Conservation (phyloP, 2,329 filamentous ascomycete species). For the Arachnopeziza araneosa region DNA sequence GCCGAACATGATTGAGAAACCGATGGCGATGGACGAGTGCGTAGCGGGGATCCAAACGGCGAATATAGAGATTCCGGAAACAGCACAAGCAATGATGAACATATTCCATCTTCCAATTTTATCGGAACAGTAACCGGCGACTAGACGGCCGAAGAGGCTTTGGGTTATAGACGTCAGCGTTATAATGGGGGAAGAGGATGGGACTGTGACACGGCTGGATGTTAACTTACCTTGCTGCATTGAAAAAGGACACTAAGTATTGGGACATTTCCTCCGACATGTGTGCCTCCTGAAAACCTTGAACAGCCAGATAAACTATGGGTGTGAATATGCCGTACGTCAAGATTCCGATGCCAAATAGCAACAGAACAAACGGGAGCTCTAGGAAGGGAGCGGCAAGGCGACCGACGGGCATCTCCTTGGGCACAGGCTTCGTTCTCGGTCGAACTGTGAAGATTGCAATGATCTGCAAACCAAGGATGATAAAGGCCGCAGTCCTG, state of each 20-base stretch:
- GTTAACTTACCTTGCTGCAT: conserved; percentile 13
- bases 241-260: conserved; percentile 16
- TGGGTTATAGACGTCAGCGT: conserved; percentile 15
- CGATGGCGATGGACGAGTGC: conserved; percentile 48
- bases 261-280: conserved; percentile 5
- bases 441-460: conserved; percentile 7
- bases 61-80: conserved; percentile 40
- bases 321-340: conserved; percentile 12
- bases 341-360: neutral
- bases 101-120: conserved; percentile 17
- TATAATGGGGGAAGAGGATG: conserved; percentile 18
- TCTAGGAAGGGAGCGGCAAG: conserved; percentile 2
- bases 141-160: conserved; percentile 15
- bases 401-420: conserved; percentile 9
- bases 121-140: conserved; percentile 18
- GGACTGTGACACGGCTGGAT: conserved; percentile 10
- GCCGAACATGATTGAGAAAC: conserved; percentile 60
- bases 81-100: conserved; percentile 4
- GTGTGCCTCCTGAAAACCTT: no score
- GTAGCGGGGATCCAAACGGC: conserved; percentile 55
- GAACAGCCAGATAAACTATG: no score
- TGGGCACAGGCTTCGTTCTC: neutral
- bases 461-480: conserved; percentile 15
- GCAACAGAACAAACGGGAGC: no score
- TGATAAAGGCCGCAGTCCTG: conserved; percentile 19